Evolutionary conservation across 768 basidiomycete species (phyloP).

Genomic region (Amanita exitialis): DNA sequence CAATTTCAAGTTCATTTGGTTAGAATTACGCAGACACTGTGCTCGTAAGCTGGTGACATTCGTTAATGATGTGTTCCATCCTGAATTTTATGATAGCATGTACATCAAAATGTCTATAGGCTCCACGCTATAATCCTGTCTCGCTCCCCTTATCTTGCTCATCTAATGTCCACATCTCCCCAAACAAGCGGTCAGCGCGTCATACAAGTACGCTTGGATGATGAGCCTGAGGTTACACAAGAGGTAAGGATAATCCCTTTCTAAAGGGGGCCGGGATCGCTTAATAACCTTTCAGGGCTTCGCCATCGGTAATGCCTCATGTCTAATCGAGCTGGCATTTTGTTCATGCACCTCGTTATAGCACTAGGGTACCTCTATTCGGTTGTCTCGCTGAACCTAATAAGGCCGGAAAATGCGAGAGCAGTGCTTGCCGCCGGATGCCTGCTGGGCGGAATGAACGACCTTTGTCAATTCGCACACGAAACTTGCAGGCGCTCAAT

Average conservation of each 20-base stretch:
- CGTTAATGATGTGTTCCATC: background rate
- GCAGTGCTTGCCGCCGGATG: slow-evolving; percentile 80
- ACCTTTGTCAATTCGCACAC: slow-evolving; percentile 73
- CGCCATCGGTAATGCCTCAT: slow-evolving; percentile 54
- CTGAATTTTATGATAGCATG: slow-evolving; percentile 37
- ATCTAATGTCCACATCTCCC: slow-evolving; percentile 77
- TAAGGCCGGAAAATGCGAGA: slow-evolving; percentile 74
- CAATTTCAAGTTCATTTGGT: slow-evolving; percentile 9
- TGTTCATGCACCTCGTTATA: slow-evolving; percentile 15
- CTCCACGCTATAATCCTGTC: slow-evolving; percentile 83
- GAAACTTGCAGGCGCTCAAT: slow-evolving; percentile 69
- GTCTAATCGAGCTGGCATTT: background rate
- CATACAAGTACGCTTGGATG: slow-evolving; percentile 67
- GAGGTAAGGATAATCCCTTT: slow-evolving; percentile 45
- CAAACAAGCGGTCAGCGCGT: slow-evolving; percentile 54
- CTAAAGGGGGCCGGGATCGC: slow-evolving; percentile 4
- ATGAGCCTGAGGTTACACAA: slow-evolving; percentile 74
- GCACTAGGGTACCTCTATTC: slow-evolving; percentile 80
- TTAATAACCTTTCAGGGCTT: slow-evolving; percentile 41
- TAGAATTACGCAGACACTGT: slow-evolving; percentile 81
- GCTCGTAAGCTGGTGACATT: slow-evolving; percentile 39
- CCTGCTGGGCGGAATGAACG: slow-evolving; percentile 81
- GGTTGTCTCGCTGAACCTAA: slow-evolving; percentile 52
- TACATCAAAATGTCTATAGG: slow-evolving; percentile 64
- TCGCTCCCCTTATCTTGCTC: slow-evolving; percentile 79